Base-by-base conservation (phyloP, 2,329 filamentous ascomycete species). In the Diaporthe citriasiana region DNA sequence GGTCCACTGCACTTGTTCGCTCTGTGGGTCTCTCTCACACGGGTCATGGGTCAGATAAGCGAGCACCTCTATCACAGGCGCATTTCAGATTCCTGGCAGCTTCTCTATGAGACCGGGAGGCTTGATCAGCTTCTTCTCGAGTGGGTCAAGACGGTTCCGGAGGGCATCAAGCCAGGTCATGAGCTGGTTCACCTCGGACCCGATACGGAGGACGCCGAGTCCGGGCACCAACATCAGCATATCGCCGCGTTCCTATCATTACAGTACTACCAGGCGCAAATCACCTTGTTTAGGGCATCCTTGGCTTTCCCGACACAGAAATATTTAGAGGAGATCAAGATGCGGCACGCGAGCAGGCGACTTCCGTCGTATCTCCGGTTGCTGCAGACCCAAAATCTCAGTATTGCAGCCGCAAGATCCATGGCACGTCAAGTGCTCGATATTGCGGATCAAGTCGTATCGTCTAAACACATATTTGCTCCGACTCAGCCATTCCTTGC, bases 401-500 rank as follows among this genome's bases (percentile, higher is more conserved):
- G 74, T 47, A 68, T 71, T 4, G 63, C 68, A 4, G 75, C 75
- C 22, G 75, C 75, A 13, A 72, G 76, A 19, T 35, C 45, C 4
- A 71, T 71, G 25, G 57, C 72, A 8, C 71, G 47, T 25, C 74
- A 77, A 40, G 74, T 71, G 33, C 68, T 76, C n/a, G 59, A 76
- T 17, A 76, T 77, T 7, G 75, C 75, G 19, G 76, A 77, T 63
- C 47, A 73, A 1, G 55, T 56, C 3, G 69, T 73, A 3, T 68
- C 70, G 6, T 77, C 76, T 6, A 65, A 50, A 33, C 40, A 65
- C 10, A 27, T 65, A 27, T 65, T 65, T 50, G 59, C 42, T 1
- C 59, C 59, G 6, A 65, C 59, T 22, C 59, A 65, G 12, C 59
- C 59, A 50, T 65, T 65, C 6, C 59, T 65, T 50, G 59, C 59